These are phyloP conservation scores for Tubosaeta sp. DNA, from an alignment of 768 basidiomycete species.

Conservation along the genomic window DNA sequence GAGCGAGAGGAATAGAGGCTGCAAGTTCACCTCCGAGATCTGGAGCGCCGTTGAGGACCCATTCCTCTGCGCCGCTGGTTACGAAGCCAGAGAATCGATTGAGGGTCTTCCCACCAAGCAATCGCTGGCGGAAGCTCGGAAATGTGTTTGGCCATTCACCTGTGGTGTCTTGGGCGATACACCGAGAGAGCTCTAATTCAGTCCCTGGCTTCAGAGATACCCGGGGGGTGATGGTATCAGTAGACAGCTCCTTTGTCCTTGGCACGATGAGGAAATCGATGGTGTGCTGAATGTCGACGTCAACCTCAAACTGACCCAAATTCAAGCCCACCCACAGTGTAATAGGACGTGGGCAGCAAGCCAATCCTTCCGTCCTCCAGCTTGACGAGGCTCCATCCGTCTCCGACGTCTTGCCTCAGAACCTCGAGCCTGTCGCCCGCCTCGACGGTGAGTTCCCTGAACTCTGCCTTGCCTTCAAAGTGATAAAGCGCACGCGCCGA, in stretches of 20 bases:
- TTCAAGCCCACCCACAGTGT: constrained; percentile 48
- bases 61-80: constrained; percentile 81
- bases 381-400: constrained; percentile 79
- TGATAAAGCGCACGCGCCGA: constrained; percentile 67
- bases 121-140: constrained; percentile 65
- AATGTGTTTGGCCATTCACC: constrained; percentile 60
- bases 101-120: constrained; percentile 72
- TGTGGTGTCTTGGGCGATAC: constrained; percentile 58
- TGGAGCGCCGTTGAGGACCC: constrained; percentile 63
- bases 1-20: constrained; percentile 17
- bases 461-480: constrained; percentile 74
- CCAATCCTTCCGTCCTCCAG: constrained; percentile 57
- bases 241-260: constrained; percentile 34
- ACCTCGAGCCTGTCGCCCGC: constrained; percentile 70
- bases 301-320: not conserved
- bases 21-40: constrained; percentile 28
- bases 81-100: constrained; percentile 88
- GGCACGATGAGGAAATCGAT: constrained; percentile 55
- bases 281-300: constrained; percentile 48
- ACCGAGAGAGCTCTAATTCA: constrained; percentile 31
- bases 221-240: constrained; percentile 48
- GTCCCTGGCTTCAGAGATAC: constrained; percentile 27
- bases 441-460: constrained; percentile 61
- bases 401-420: constrained; percentile 66
- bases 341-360: constrained; percentile 65